A percentile compares a stretch with the other conserved stretches of the same genome.
These are phyloP conservation scores for Argentina anserina DNA, from an alignment of 306 rosid species.

Conservation along the genomic window DNA sequence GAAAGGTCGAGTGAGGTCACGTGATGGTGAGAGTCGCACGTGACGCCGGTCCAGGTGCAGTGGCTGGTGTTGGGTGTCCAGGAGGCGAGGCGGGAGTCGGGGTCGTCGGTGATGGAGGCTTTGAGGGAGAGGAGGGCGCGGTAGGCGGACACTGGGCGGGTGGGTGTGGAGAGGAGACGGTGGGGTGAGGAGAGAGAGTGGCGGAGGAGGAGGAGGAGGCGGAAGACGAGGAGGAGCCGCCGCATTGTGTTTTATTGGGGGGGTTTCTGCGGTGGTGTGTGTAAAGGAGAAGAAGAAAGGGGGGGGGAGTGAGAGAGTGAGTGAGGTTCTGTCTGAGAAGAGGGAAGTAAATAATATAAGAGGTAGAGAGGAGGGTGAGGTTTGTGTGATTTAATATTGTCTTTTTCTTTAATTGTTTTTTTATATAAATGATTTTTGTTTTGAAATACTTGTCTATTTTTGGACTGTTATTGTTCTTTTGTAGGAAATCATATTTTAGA, in stretches of 20 bases:
- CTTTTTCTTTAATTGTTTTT: not conserved
- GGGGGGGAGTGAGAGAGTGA: not conserved
- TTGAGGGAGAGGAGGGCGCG: conserved; percentile 67
- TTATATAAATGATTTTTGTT: not conserved
- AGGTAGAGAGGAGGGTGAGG: not conserved
- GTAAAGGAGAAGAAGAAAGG: conserved; percentile 10
- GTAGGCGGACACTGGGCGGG: conserved; percentile 42
- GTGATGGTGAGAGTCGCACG: conserved; percentile 65
- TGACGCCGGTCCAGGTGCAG: conserved; percentile 66
- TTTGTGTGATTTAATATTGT: not conserved
- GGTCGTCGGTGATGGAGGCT: conserved; percentile 43
- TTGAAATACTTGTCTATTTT: not conserved
- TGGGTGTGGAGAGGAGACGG: not conserved
- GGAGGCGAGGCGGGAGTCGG: conserved; percentile 48
- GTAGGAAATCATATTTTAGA: no score
- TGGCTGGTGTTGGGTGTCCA: conserved; percentile 59
- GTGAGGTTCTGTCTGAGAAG: not conserved
- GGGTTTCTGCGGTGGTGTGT: not conserved
- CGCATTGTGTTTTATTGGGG: conserved; percentile 31
- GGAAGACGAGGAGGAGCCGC: conserved; percentile 23
- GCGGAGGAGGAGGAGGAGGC: conserved; percentile 26
- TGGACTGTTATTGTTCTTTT: conserved; percentile 2
- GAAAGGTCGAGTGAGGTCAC: conserved; percentile 63
- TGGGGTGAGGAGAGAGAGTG: not conserved
- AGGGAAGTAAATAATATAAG: not conserved